Evolutionary conservation across 2,329 filamentous ascomycete genomes (phyloP).

Genomic region (Arthrobotrys sphaeroides): DNA sequence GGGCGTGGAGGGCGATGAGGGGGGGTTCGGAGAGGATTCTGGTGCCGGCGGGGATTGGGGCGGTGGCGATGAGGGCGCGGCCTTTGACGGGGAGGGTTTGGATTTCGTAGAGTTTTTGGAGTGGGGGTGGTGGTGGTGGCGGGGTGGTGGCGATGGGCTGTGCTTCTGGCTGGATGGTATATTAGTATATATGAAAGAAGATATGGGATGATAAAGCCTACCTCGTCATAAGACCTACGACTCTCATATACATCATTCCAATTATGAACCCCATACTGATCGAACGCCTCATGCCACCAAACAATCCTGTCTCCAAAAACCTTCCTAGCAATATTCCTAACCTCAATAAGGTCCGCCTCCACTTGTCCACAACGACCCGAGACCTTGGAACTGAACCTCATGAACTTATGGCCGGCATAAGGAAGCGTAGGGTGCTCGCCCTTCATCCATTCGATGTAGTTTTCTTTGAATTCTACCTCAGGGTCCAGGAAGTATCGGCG

Average conservation of each 20-base stretch:
- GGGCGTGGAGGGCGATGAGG: constrained; percentile 59
- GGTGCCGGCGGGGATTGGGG: constrained; percentile 61
- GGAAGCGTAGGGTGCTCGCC: constrained; percentile 58
- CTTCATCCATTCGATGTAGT: constrained; percentile 58
- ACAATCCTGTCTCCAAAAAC: constrained; percentile 56
- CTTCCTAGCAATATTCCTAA: constrained; percentile 52
- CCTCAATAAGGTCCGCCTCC: constrained; percentile 56
- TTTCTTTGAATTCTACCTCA: constrained; percentile 56
- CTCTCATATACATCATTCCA: constrained; percentile 57
- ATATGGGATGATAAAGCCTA: constrained; percentile 29
- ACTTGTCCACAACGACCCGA: constrained; percentile 53
- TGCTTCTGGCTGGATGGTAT: no score
- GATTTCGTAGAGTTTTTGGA: constrained; percentile 24
- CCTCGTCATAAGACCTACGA: constrained; percentile 58
- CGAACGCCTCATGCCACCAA: constrained; percentile 54
- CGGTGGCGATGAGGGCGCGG: constrained; percentile 61
- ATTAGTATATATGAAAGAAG: no score
- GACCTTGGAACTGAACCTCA: constrained; percentile 58
- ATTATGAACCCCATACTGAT: constrained; percentile 51
- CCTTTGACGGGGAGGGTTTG: constrained; percentile 60
- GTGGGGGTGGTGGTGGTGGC: no score
- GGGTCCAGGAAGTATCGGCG: constrained; percentile 55
- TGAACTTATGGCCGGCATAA: constrained; percentile 58
- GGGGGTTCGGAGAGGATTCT: constrained; percentile 62
- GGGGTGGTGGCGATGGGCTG: no score